Evolutionary conservation across 176 grass and related monocot species (phyloP), one percentile per base, ranked within the genome.

Genomic region (Zea luxurians): DNA sequence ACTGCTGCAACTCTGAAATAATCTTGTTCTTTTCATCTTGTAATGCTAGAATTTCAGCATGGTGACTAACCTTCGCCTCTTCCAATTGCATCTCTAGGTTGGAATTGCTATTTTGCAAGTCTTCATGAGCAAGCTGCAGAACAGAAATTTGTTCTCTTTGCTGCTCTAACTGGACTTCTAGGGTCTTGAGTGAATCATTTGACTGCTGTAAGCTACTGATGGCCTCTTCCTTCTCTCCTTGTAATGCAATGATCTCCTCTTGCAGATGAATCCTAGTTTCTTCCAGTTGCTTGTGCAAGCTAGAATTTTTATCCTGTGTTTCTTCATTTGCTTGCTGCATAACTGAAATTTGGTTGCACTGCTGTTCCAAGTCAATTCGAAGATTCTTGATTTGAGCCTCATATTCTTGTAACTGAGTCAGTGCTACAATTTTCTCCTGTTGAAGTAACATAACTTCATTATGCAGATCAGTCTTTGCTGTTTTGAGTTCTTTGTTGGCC

Each of bases 301-400:
- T 82, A 79, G 70, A 80, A 48, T 68, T 86, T 66, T 70, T 80
- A 52, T 75, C 63, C 20, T 73, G 64, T 46, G 89, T 27, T 77
- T 88, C 86, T 58, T 75, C 80, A 77, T 75, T 86, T 54, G 54
- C 77, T 57, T 63, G 75, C 16, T 88, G 86, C 4, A 90, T 64
- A 53, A 84, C 48, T 13, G 48, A 88, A 77, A 77, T 82, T 78
- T 86, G 74, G 68, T 65, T 68, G 17, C 41, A 53, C 64, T 78
- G 70, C 44, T 75, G 68, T 73, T 87, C 83, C 12, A 85, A 50
- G 38, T 86, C 75, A 80, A 40, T 85, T 60, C 71, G 81, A 67
- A 87, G 83, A 40, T 44, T 84, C 61, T 57, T 86, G 40, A 76
- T 27, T 35, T 43, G 34, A 83, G 37, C 64, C 65, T 90, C 70